Evolutionary conservation across 2,329 filamentous ascomycete genomes (phyloP), one percentile per base, ranked within the genome.

Genomic region (Clarireedia homoeocarpa): DNA sequence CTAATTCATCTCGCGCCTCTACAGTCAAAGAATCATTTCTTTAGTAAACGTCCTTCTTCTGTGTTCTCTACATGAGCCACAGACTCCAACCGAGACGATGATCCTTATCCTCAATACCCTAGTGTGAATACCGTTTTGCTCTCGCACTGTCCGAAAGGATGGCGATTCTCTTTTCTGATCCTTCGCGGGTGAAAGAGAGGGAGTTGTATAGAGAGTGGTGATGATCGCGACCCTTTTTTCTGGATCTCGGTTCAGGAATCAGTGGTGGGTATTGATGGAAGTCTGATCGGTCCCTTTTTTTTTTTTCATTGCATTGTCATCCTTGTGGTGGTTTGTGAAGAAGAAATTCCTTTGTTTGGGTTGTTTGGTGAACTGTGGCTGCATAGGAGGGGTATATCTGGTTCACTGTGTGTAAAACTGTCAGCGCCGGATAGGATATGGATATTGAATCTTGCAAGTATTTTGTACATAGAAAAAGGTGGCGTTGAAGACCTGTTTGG

Each of bases 51-150:
- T 91, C 87, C 81, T 55, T 80, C 81, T 84, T 89, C 88, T 94
- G 86, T 89, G 84, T 86, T 92, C 83, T 84, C 83, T 81, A 91
- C 82, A 87, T 80, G 80, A 95, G 91, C 88, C 83, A 90, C 87
- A 92, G 86, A 90, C 82, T 84, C 84, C 83, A 92, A 85, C 88
- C 89, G 90, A 89, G 88, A 88, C 89, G 89, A 95, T 94, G 89
- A 95, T 75, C n/a, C 69, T 88, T 24, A 86, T 89, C 89, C 87
- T 89, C 89, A 84, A 79, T 80, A 77, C 86, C 86, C 85, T 83
- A 89, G 88, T 91, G 88, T 94, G 88, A 91, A 86, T 74, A 79
- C 78, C 75, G 38, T 53, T 75, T 76, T 75, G 71, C 78, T 79
- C 75, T 81, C 79, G 80, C 58, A 64, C 79, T 78, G 74, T 76